Evolutionary conservation across 2,329 filamentous ascomycete genomes (phyloP).

Genomic region (Talaromyces sp.): DNA sequence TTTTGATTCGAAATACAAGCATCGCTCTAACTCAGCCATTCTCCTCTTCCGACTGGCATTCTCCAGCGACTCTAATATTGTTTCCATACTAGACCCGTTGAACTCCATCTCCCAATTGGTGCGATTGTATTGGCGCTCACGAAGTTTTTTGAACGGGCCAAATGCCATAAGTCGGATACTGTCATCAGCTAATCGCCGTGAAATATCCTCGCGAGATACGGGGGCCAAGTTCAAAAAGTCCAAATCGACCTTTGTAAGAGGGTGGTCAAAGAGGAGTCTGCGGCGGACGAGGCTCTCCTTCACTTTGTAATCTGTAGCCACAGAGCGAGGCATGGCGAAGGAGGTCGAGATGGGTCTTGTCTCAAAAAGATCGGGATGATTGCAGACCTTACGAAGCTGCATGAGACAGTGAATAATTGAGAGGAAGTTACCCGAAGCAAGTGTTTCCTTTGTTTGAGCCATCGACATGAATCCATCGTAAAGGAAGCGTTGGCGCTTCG

Average conservation of each 20-base stretch:
- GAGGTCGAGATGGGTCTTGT: slow-evolving; percentile 96
- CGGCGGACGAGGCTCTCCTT: slow-evolving; percentile 72
- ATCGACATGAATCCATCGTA: slow-evolving; percentile 96
- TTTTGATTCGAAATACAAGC: slow-evolving; percentile 77
- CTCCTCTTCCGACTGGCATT: slow-evolving; percentile 68
- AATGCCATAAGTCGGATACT: slow-evolving; percentile 71
- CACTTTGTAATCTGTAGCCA: slow-evolving; percentile 71
- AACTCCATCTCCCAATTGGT: slow-evolving; percentile 60
- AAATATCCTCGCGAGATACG: slow-evolving; percentile 68
- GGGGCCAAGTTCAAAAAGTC: slow-evolving; percentile 80
- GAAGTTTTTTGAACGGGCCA: slow-evolving; percentile 67
- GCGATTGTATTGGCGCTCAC: slow-evolving; percentile 67
- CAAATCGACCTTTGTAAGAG: slow-evolving; percentile 68
- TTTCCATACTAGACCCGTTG: slow-evolving; percentile 68
- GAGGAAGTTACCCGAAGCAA: slow-evolving; percentile 91
- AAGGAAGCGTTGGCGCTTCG: slow-evolving; percentile 90
- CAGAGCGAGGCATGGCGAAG: slow-evolving; percentile 84
- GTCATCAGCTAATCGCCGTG: slow-evolving; percentile 53
- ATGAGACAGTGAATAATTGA: slow-evolving; percentile 98
- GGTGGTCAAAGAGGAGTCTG: slow-evolving; percentile 63
- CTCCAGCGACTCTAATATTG: slow-evolving; percentile 72
- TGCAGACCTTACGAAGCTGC: slow-evolving; percentile 97
- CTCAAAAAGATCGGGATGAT: slow-evolving; percentile 95
- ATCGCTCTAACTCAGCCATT: slow-evolving; percentile 78
- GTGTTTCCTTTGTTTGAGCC: slow-evolving; percentile 82